Evolutionary conservation across 352 stramenopile species (phyloP).

Genomic region (Aphanomyces euteiches): DNA sequence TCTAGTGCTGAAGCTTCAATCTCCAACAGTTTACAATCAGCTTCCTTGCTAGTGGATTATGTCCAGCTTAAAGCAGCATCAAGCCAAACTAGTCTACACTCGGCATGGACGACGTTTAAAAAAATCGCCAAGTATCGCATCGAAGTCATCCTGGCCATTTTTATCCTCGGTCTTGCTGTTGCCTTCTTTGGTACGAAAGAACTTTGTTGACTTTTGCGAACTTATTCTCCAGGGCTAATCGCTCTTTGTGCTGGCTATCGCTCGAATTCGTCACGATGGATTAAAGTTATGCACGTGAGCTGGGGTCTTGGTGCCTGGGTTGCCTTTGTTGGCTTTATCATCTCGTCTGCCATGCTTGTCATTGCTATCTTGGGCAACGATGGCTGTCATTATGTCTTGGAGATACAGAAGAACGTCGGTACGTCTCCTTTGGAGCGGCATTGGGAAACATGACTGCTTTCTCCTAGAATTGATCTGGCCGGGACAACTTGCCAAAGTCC

Average conservation of each 20-base stretch:
- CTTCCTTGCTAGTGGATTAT: background rate
- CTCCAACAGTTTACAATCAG: background rate
- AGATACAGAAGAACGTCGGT: conserved; percentile 64
- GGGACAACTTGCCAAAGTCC: background rate
- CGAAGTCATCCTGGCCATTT: conserved; percentile 10
- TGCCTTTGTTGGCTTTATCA: conserved; percentile 71
- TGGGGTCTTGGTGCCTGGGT: conserved; percentile 60
- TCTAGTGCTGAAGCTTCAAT: background rate
- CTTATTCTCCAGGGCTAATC: conserved; percentile 44
- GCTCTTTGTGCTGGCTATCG: conserved; percentile 71
- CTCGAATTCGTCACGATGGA: conserved; percentile 59
- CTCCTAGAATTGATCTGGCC: conserved; percentile 13
- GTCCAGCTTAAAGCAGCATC: conserved; percentile 17
- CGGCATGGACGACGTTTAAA: conserved; percentile 2
- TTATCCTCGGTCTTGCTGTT: conserved; percentile 10
- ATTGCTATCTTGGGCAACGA: conserved; percentile 74
- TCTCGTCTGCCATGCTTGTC: conserved; percentile 64
- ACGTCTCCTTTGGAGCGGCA: conserved; percentile 38
- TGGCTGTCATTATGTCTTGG: conserved; percentile 74
- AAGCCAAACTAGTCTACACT: conserved; percentile 4
- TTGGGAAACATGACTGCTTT: conserved; percentile 2
- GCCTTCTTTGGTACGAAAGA: conserved; percentile 59
- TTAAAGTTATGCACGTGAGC: conserved; percentile 69
- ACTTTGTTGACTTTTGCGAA: conserved; percentile 61
- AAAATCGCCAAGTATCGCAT: conserved; percentile 2